phyloP scores from a whole-genome alignment of 352 stramenopile species.

The Nothophytophthora sp. region DNA sequence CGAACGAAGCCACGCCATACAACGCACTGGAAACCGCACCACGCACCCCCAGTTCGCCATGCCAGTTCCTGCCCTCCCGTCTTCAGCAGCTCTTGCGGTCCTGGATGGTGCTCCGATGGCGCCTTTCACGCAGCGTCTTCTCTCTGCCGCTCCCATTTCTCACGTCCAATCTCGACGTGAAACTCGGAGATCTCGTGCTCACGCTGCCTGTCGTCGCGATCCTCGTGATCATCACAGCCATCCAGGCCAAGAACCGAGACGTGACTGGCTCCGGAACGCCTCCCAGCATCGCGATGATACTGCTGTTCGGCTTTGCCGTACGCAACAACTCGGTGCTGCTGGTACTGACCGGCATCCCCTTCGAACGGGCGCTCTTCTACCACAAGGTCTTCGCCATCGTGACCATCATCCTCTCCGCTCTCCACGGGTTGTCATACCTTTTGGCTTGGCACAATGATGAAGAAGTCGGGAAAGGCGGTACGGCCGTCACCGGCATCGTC shows the following conservation, averaged over 20 bases:
- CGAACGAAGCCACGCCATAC: too few relatives aligned
- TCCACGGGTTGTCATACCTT: slow-evolving; percentile 32
- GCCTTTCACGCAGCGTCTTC: slow-evolving; percentile 5
- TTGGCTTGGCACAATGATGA: not conserved
- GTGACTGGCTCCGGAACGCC: slow-evolving; percentile 1
- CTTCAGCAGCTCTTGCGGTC: not conserved
- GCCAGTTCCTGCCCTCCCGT: not conserved
- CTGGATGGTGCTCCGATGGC: slow-evolving; percentile 9
- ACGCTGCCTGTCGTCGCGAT: slow-evolving; percentile 3
- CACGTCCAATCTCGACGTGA: slow-evolving; percentile 13
- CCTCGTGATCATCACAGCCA: slow-evolving; percentile 1
- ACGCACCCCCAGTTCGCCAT: not conserved
- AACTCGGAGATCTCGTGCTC: slow-evolving; percentile 19
- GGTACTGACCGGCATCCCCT: slow-evolving; percentile 24
- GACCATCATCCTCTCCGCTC: slow-evolving; percentile 10
- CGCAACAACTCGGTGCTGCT: slow-evolving; percentile 41
- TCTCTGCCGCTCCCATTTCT: slow-evolving; percentile 7
- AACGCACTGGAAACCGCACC: too few relatives aligned
- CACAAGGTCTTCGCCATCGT: slow-evolving; percentile 33
- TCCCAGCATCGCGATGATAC: slow-evolving; percentile 16
- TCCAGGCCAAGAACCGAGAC: not conserved
- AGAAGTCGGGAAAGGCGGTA: not conserved
- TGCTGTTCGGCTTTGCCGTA: slow-evolving; percentile 27
- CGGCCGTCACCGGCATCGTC: not conserved
- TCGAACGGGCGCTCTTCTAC: slow-evolving; percentile 36